These are phyloP conservation scores for Rhypophila decipiens DNA, from an alignment of 495 filamentous ascomycete species.

Conservation along the genomic window DNA sequence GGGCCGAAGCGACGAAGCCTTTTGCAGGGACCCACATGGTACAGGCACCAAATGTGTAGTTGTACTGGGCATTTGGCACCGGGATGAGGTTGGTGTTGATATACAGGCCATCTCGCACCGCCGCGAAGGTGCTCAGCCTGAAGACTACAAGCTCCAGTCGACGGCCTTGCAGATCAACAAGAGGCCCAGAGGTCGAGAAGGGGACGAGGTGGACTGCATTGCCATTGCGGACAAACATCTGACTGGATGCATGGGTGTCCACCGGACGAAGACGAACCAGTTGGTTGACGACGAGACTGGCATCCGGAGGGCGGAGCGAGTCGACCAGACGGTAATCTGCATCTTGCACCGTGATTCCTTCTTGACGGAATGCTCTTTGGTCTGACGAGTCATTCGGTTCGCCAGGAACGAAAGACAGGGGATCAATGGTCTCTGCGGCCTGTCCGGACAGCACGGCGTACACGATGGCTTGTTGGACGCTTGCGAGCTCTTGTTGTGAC, in stretches of 20 bases:
- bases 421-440: not conserved
- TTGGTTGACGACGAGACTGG: not conserved
- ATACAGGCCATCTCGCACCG: not conserved
- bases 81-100: not conserved
- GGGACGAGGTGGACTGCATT: not conserved
- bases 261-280: not conserved
- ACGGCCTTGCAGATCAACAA: not conserved
- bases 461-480: not conserved
- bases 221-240: not conserved
- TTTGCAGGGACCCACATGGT: not conserved
- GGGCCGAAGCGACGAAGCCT: not conserved
- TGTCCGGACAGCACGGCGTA: not conserved
- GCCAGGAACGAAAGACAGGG: not conserved
- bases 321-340: not conserved
- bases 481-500: not conserved
- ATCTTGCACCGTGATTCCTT: not conserved
- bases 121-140: not conserved
- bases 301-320: not conserved
- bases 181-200: not conserved
- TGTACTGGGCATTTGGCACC: not conserved
- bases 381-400: not conserved
- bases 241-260: not conserved
- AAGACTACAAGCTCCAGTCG: not conserved
- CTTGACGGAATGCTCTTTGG: not conserved
- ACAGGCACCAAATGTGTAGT: not conserved